Base-by-base conservation (phyloP, 2,329 filamentous ascomycete species). In the Fonsecaea erecta region DNA sequence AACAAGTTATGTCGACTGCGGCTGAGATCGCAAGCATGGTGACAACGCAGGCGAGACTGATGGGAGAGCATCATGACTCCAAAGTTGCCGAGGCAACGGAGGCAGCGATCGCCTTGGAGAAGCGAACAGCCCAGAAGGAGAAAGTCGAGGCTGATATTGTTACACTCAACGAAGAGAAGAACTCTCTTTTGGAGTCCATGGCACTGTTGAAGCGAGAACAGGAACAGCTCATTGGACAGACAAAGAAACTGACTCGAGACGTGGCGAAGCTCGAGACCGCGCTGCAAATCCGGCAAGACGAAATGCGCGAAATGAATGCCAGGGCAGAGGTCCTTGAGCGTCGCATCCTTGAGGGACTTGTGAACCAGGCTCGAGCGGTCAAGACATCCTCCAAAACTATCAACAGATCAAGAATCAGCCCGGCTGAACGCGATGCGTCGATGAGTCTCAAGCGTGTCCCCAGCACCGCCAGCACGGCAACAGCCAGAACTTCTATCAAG, bases 241-340 rank as follows among this genome's bases (percentile, higher is more conserved):
- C 93, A 81, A 88, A 88, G 52, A 87, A 89, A 62, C 83, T 97
- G 30, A 88, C 88, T 9, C 92, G 92, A 26, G 93, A 99, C 71
- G 89, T 99, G 0, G 93, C 93, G 4, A 91, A 92, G 8, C 85
- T 99, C 1, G 92, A 98, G 75, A 98, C 92, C 8, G 94, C 95
- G 0, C 85, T 98, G 32, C 87, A 90, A 18, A 88, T 98, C 63
- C 90, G 95, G 61, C 90, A 92, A 52, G 94, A 98, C 71, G 95
- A 98, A 79, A 86, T 99, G 65, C 88, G 92, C 52, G 85, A 90
- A 28, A 97, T 99, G 91, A 94, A 98, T 76, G 82, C 85, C 11
- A 90, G 94, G 68, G 95, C 94, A 2, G 93, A 97, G 76, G 86
- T 88, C 2, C 83, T 99, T 26, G 95, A 99, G 79, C 90, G 93